Base-by-base conservation (phyloP, 1,139 yeast genomes). In the Candida sp. region DNA sequence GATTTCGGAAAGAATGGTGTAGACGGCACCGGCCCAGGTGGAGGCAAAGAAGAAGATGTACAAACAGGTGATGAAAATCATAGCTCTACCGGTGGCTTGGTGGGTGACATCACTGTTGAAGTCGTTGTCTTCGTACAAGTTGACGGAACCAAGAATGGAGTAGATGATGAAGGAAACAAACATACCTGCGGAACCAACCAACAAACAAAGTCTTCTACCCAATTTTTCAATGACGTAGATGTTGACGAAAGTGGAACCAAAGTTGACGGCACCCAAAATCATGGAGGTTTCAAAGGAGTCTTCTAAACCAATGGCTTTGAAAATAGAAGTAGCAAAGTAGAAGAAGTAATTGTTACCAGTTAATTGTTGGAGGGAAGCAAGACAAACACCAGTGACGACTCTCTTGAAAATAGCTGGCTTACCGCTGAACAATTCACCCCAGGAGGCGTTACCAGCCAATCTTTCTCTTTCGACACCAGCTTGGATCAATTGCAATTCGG, bases 11-110 rank as follows among this genome's bases (percentile, higher is more conserved):
- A 86, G 83, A 57, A 88, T 85, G 48, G 88, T 88, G 80, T 84
- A 90, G 39, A 86, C 87, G 60, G 85, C 82, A 59, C 96, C 93
- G 54, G 92, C 96, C 96, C 96, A 90, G 7, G 96, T 85, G 39
- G 88, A 80, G 22, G 96, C 94, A 66, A 90, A 90, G 72, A 81
- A 86, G 80, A 88, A 86, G 54, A 90, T 88, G 72, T 84, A 90
- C 54, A 87, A 66, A 68, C 94, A 88, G 25, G 92, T 83, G 61
- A 90, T 81, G 62, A 88, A 85, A 67, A 90, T 87, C 89, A 81
- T 74, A 52, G 86, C 88, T 68, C 84, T 74, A 67, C 93, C 93
- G 41, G 88, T 83, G 42, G 58, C 45, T 40, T 42, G 44, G 48
- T 55, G 38, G 33, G 63, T 62, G 25, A 56, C 53, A 43, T 69